Percentiles rank a stretch among this genome's conserved stretches.
Evolutionary conservation across 352 stramenopile species (phyloP).

Genomic region (Pythium brassicae): DNA sequence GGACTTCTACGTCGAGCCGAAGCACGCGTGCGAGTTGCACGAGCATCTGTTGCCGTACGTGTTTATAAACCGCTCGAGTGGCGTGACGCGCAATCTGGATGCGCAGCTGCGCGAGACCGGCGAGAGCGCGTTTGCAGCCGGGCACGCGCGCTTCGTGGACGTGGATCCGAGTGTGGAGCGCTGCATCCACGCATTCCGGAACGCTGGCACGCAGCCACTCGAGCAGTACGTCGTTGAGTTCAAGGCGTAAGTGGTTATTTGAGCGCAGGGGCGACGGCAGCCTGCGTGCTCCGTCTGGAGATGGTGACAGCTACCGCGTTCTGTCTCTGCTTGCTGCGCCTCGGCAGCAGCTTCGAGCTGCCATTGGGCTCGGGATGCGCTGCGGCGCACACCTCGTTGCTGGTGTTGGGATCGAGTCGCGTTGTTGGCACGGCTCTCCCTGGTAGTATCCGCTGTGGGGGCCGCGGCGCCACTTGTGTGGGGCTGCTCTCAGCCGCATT

Average conservation of each 20-base stretch:
- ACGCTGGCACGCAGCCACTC: constrained; percentile 14
- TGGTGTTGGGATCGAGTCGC: neutral
- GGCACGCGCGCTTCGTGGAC: constrained; percentile 31
- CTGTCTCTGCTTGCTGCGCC: neutral
- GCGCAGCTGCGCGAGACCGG: constrained; percentile 20
- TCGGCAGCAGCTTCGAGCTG: neutral
- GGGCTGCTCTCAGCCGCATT: neutral
- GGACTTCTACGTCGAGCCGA: constrained; percentile 29
- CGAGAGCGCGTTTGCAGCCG: constrained; percentile 18
- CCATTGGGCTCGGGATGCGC: neutral
- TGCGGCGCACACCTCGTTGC: neutral
- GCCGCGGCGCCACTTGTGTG: neutral
- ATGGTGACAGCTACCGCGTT: neutral
- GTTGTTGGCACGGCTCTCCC: neutral
- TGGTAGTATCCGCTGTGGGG: neutral
- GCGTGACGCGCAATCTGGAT: constrained; percentile 26
- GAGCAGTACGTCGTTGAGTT: constrained; percentile 45
- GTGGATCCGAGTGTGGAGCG: constrained; percentile 11
- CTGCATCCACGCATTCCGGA: constrained; percentile 35
- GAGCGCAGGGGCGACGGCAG: neutral
- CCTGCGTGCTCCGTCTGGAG: neutral
- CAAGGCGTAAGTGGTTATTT: constrained; percentile 5
- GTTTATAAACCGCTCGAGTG: constrained; percentile 35
- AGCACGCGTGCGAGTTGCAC: constrained; percentile 27
- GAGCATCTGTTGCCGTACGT: constrained; percentile 35